Conservation (phyloP, 2,329 filamentous ascomycete genomes). For the Neoscytalidium dimidiatum region DNA sequence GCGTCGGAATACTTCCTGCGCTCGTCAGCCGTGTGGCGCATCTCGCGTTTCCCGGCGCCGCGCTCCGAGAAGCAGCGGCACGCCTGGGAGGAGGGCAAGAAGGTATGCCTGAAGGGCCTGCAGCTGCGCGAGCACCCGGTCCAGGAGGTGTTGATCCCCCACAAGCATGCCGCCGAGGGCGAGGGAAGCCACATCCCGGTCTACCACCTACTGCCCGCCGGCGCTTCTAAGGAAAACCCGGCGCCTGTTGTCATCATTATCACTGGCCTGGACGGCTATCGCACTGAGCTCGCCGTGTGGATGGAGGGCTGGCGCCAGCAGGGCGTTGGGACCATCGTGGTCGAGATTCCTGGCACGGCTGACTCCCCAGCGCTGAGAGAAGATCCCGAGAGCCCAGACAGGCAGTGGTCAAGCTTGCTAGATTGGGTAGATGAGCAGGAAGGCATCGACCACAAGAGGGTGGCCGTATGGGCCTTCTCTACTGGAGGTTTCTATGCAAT, state of each 20-base stretch:
- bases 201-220: slow-evolving; percentile 63
- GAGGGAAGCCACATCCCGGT: slow-evolving; percentile 63
- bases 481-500: slow-evolving; percentile 63
- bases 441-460: slow-evolving; percentile 49
- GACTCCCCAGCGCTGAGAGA: slow-evolving; percentile 53
- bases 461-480: slow-evolving; percentile 59
- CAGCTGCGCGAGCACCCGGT: slow-evolving; percentile 54
- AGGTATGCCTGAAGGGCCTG: slow-evolving; percentile 60
- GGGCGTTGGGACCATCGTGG: slow-evolving; percentile 52
- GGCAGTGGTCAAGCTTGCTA: slow-evolving; percentile 56
- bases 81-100: slow-evolving; percentile 68
- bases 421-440: slow-evolving; percentile 55
- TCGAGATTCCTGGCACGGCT: slow-evolving; percentile 61
- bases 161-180: slow-evolving; percentile 50
- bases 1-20: slow-evolving; percentile 66
- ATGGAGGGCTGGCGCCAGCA: slow-evolving; percentile 53
- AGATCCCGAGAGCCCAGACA: slow-evolving; percentile 54
- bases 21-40: slow-evolving; percentile 71
- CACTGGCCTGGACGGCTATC: slow-evolving; percentile 61
- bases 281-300: slow-evolving; percentile 58
- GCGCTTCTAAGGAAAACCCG: slow-evolving; percentile 44
- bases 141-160: slow-evolving; percentile 62
- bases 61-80: slow-evolving; percentile 54
- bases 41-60: slow-evolving; percentile 67
- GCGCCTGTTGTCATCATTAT: slow-evolving; percentile 58